Base-by-base conservation (phyloP, 371 early-diverging fungal species). In the Rhizopus delemar region DNA sequence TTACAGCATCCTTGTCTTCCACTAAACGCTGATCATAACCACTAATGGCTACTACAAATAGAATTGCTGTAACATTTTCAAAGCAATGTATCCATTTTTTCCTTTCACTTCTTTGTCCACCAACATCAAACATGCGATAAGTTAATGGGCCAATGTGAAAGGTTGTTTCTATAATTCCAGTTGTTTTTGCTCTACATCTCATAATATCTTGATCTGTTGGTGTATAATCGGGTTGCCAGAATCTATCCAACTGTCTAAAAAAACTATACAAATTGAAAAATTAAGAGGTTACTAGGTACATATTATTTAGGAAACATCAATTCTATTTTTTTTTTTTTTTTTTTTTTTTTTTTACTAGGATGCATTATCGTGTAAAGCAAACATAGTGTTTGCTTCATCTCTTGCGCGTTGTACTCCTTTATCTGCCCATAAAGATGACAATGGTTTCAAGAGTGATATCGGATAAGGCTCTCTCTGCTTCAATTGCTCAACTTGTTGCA, bases 11-110 rank as follows among this genome's bases (percentile, higher is more conserved):
- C 11, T 74, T 69, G 58, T 91, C 93, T 62, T 93, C 93, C 38
- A 89, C 75, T 51, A 92, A 75, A 33, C 84, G 83, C 71, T 93
- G 93, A 64, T 87, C 92, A 68, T 85, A 90, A 65, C 82, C 90
- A 70, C 82, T 83, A 46, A 87, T 74, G 38, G 89, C 92, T 55
- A 86, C 90, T 66, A 80, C 88, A 75, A 82, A 91, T 54, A 84
- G 88, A 62, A 84, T 88, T 53, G 80, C 86, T 50, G 84, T 93
- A 15, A 90, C 93, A 41, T 83, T 81, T 78, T 94, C 88, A 77
- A 95, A 91, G 65, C 94, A 96, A 63, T 95, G 95, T 50, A 93
- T 91, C 98, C 98, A 96, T 69, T 95, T 95, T 70, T 93, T 95
- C 41, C 98, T 82, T 69, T 93, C 93, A 29, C 90, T 89, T 50